Evolutionary conservation across 2,329 filamentous ascomycete species (phyloP).

Genomic region (Pseudogymnoascus sp.): DNA sequence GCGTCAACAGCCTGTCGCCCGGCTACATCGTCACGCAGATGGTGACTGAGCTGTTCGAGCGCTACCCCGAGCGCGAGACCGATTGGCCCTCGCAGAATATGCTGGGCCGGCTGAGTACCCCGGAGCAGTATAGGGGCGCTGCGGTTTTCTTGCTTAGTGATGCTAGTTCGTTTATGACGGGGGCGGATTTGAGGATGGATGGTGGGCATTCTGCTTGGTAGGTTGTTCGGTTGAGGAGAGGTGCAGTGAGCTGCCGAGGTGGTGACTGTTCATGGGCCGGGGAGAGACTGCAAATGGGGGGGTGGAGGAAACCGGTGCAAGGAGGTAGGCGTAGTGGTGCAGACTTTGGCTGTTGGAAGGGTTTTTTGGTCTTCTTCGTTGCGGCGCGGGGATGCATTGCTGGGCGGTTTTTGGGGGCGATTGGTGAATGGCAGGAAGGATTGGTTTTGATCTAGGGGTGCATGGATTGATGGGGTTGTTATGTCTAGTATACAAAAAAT

Average conservation of each 20-base stretch:
- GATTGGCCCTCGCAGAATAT: slow-evolving; percentile 58
- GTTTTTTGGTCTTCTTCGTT: neutral
- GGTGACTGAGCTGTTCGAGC: slow-evolving; percentile 53
- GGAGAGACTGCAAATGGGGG: neutral
- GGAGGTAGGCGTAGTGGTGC: neutral
- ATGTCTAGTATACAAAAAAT: slow-evolving; percentile 1
- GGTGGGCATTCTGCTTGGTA: slow-evolving; percentile 48
- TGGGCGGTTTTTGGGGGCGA: neutral
- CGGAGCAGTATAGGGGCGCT: slow-evolving; percentile 40
- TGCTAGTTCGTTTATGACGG: slow-evolving; percentile 47
- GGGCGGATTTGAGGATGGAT: slow-evolving; percentile 45
- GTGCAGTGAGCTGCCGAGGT: neutral
- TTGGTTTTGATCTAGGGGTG: neutral
- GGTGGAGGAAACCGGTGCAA: neutral
- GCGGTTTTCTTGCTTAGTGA: slow-evolving; percentile 40
- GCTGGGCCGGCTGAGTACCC: slow-evolving; percentile 42
- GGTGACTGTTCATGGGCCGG: neutral
- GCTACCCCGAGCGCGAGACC: slow-evolving; percentile 16
- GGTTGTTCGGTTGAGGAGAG: no score
- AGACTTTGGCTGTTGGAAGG: neutral
- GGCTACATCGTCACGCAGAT: slow-evolving; percentile 52
- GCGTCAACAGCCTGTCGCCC: slow-evolving; percentile 56
- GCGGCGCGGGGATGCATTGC: neutral
- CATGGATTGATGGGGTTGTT: neutral
- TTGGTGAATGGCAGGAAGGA: neutral